Percentiles rank a stretch among this genome's conserved stretches.
phyloP scores from a whole-genome alignment of 805 yeast genomes.

The Ogataea nonfermentans region DNA sequence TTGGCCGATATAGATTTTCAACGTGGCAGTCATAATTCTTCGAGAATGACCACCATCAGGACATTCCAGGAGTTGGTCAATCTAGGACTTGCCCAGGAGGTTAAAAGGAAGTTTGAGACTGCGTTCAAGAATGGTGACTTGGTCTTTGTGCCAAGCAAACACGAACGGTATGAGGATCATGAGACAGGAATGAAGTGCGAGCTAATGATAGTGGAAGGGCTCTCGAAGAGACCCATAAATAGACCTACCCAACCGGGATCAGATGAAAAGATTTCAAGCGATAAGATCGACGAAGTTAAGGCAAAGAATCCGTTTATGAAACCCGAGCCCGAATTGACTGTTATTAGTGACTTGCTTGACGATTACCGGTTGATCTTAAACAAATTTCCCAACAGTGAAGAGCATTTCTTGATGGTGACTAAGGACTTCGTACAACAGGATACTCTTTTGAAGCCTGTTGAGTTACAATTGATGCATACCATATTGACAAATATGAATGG shows the following conservation, averaged over 20 bases:
- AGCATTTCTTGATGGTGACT: conserved; percentile 79
- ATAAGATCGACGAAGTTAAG: conserved; percentile 32
- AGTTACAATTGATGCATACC: conserved; percentile 57
- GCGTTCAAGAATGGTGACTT: conserved; percentile 28
- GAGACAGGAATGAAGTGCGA: conserved; percentile 29
- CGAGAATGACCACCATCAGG: conserved; percentile 13
- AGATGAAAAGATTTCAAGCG: conserved; percentile 36
- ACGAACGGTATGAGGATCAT: conserved; percentile 25
- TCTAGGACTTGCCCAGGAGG: conserved; percentile 17
- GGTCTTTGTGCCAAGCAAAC: conserved; percentile 21
- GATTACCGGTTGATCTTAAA: conserved; percentile 69
- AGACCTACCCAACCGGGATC: conserved; percentile 35
- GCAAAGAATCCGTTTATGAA: conserved; percentile 69
- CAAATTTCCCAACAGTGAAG: conserved; percentile 80
- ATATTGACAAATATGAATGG: conserved; percentile 51
- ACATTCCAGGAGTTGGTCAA: conserved; percentile 18
- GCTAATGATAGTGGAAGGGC: conserved; percentile 34
- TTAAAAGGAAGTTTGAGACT: conserved; percentile 21
- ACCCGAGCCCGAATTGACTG: conserved; percentile 74
- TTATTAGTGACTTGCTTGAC: conserved; percentile 50
- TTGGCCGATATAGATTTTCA: background rate
- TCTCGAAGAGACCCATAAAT: conserved; percentile 35
- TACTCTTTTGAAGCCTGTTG: conserved; percentile 68
- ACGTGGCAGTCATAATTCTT: conserved; percentile 5
- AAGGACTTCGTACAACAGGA: conserved; percentile 70